Evolutionary conservation across 805 yeast genomes (phyloP).

Genomic region (Kuraishia hungarica): DNA sequence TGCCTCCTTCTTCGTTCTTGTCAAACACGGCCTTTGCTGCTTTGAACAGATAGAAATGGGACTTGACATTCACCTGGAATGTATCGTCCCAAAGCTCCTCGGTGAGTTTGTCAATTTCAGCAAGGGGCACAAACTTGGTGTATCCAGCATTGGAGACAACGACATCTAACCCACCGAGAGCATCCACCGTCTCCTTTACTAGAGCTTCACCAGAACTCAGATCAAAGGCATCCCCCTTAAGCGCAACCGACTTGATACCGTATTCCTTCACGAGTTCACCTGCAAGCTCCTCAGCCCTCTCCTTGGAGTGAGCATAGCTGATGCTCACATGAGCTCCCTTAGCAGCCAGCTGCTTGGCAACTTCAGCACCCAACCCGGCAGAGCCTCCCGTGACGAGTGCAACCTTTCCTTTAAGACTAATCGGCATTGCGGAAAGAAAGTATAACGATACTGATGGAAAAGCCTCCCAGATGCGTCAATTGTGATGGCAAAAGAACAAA

Average conservation of each 20-base stretch:
- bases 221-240: constrained; percentile 21
- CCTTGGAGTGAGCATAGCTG: constrained; percentile 21
- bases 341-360: constrained; percentile 23
- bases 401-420: constrained; percentile 15
- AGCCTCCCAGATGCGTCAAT: neutral
- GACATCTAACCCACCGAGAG: constrained; percentile 26
- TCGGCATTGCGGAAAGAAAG: neutral
- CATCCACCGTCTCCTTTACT: constrained; percentile 17
- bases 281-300: constrained; percentile 21
- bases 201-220: constrained; percentile 13
- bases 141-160: constrained; percentile 30
- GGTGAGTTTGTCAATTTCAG: constrained; percentile 21
- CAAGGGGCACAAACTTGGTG: constrained; percentile 23
- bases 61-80: constrained; percentile 20
- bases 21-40: constrained; percentile 21
- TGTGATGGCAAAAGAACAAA: neutral
- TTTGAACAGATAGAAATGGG: constrained; percentile 22
- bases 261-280: constrained; percentile 7
- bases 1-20: constrained; percentile 16
- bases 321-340: constrained; percentile 26
- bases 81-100: constrained; percentile 25
- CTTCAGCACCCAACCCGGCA: constrained; percentile 27
- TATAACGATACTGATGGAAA: too few relatives aligned
- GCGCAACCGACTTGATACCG: constrained; percentile 10
- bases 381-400: constrained; percentile 23